Conservation (phyloP, 306 rosid genomes). For the Senna tora region DNA sequence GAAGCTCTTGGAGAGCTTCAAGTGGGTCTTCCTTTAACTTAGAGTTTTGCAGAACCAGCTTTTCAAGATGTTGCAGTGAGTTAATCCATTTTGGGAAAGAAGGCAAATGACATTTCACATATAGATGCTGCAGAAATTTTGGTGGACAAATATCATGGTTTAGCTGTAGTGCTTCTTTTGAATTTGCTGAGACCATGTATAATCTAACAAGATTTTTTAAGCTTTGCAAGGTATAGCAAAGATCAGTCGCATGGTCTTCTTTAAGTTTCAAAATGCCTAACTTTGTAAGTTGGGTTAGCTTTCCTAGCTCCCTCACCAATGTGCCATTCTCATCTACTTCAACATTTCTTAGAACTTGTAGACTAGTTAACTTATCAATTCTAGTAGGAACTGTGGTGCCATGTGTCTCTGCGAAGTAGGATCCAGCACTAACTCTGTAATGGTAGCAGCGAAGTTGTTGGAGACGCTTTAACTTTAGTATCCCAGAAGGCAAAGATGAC, state of each 20-base stretch:
- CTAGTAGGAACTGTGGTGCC: not conserved
- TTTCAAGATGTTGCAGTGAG: not conserved
- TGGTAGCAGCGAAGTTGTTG: not conserved
- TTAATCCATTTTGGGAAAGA: not conserved
- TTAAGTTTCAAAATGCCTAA: not conserved
- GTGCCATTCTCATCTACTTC: not conserved
- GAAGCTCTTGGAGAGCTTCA: not conserved
- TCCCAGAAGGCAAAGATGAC: not conserved
- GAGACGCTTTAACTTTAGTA: not conserved
- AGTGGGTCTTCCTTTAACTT: not conserved
- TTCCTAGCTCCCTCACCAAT: not conserved
- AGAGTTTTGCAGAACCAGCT: not conserved
- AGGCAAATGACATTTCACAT: not conserved
- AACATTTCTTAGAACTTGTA: not conserved
- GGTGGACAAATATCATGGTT: not conserved
- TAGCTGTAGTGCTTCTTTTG: not conserved
- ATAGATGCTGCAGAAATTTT: not conserved
- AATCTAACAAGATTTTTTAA: not conserved
- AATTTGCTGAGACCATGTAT: not conserved
- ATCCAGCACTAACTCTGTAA: not conserved
- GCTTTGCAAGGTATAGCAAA: not conserved
- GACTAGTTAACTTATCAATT: not conserved
- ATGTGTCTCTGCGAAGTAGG: not conserved
- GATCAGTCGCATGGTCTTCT: not conserved
- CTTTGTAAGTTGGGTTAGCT: not conserved